Evolutionary conservation across 2,329 filamentous ascomycete species (phyloP).

Genomic region (Sporothrix dimorphospora): DNA sequence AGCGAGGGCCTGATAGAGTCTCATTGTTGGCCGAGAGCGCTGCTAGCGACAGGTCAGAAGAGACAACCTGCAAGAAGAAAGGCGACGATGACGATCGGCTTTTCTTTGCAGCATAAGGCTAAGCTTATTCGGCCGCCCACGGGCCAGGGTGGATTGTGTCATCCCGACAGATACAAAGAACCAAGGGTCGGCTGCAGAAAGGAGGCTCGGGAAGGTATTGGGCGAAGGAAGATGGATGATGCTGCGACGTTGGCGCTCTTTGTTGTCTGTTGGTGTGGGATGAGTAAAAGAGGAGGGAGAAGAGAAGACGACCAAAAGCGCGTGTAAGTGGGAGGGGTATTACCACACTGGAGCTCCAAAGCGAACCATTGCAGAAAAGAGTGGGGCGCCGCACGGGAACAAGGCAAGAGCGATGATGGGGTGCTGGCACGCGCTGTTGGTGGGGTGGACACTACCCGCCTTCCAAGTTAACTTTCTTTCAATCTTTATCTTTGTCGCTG

Average conservation of each 20-base stretch:
- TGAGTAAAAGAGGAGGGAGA: constrained; percentile 14
- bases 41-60: not conserved
- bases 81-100: not conserved
- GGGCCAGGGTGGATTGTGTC: constrained; percentile 19
- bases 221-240: constrained; percentile 2
- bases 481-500: not conserved
- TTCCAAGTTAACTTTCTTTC: not conserved
- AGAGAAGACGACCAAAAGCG: not conserved
- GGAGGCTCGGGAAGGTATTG: not conserved
- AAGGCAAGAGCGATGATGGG: constrained; percentile 20
- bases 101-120: not conserved
- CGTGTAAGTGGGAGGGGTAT: constrained; percentile 12
- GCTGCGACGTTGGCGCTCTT: not conserved
- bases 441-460: constrained; percentile 1
- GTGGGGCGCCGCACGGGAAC: constrained; percentile 3
- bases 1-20: not conserved
- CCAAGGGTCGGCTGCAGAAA: not conserved
- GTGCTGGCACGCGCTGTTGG: constrained; percentile 2
- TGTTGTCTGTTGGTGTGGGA: constrained; percentile 22
- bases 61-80: not conserved
- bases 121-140: constrained; percentile 18
- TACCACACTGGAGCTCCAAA: not conserved
- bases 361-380: not conserved
- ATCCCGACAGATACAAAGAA: not conserved
- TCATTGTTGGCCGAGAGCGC: not conserved